A percentile compares a stretch with the other conserved stretches of the same genome.
Evolutionary conservation across 768 basidiomycete species (phyloP).

Genomic region (Pulveroboletus sp.): DNA sequence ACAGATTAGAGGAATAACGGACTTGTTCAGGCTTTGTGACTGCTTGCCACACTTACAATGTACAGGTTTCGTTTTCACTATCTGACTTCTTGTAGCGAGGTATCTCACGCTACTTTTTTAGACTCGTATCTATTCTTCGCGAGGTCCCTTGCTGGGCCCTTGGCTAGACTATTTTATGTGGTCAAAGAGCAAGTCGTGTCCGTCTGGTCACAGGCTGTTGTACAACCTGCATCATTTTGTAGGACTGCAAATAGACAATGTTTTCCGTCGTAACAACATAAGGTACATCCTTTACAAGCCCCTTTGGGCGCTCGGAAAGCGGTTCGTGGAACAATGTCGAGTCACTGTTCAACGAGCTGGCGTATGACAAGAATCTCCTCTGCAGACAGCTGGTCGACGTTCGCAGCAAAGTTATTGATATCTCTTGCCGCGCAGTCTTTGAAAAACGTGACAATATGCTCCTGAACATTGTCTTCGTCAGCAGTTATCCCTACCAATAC

Average conservation of each 20-base stretch:
- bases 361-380: conserved; percentile 71
- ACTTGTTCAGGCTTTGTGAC: too few relatives aligned
- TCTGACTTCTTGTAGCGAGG: not conserved
- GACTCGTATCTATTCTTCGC: not conserved
- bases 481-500: conserved; percentile 14
- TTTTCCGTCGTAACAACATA: not conserved
- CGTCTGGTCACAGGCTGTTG: not conserved
- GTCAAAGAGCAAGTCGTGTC: not conserved
- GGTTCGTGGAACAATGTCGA: not conserved
- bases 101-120: not conserved
- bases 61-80: too few relatives aligned
- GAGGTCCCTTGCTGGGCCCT: not conserved
- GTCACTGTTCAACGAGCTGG: conserved; percentile 37
- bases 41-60: too few relatives aligned
- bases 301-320: not conserved
- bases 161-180: not conserved
- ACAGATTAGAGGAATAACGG: too few relatives aligned
- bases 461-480: conserved; percentile 35
- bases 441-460: conserved; percentile 66
- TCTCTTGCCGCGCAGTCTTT: conserved; percentile 62
- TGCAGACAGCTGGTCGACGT: conserved; percentile 61
- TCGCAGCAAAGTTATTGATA: conserved; percentile 53
- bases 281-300: conserved; percentile 13
- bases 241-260: not conserved
- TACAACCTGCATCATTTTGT: not conserved